A percentile compares a stretch with the other conserved stretches of the same genome.
Evolutionary conservation across 805 yeast species (phyloP).

Genomic region (Kodamaea kaohsiungensis): DNA sequence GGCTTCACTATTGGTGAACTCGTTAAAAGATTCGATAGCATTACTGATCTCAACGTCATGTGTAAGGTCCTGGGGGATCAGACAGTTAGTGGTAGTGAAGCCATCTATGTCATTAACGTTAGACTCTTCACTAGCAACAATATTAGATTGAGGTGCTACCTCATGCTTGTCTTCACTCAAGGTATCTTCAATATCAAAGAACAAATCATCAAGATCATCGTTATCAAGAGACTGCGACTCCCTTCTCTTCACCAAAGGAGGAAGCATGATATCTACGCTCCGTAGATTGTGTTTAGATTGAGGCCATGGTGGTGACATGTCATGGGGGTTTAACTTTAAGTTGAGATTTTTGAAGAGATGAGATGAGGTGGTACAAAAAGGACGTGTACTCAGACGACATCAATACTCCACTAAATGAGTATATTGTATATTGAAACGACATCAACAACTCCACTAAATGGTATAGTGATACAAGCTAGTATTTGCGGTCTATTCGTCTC

Average conservation of each 20-base stretch:
- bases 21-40: neutral
- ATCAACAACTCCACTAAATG: too few relatives aligned
- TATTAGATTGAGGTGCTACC: neutral
- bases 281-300: neutral
- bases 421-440: neutral
- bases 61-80: neutral
- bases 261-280: neutral
- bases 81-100: neutral
- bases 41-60: slow-evolving; percentile 1
- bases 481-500: too few relatives aligned
- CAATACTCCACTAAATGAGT: neutral
- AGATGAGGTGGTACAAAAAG: neutral
- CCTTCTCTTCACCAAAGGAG: neutral
- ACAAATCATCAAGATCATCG: neutral
- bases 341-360: neutral
- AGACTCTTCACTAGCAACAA: neutral
- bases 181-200: neutral
- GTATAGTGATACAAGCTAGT: neutral
- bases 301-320: neutral
- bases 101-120: neutral
- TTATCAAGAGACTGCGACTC: neutral
- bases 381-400: neutral
- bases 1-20: neutral
- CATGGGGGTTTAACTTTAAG: neutral
- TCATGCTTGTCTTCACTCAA: neutral